These are phyloP conservation scores for Phalaenopsis aphrodite DNA, from an alignment of 106 monocot genomes.

Conservation along the genomic window DNA sequence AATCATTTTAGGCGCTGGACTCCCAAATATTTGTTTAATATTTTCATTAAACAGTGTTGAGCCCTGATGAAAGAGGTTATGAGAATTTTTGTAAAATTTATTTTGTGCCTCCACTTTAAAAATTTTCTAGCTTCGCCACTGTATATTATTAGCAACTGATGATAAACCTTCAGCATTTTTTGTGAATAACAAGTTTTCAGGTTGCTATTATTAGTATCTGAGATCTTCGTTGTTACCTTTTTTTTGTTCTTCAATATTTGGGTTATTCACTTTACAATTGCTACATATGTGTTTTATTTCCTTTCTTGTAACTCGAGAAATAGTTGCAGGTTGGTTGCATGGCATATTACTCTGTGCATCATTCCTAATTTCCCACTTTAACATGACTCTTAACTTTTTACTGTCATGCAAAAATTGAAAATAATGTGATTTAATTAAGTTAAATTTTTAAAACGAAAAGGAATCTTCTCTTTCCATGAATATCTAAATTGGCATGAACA, in stretches of 20 bases:
- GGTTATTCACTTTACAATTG: neutral
- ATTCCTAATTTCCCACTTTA: neutral
- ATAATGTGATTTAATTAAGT: neutral
- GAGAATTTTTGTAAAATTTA: too few relatives aligned
- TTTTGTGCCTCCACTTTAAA: too few relatives aligned
- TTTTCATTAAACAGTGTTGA: too few relatives aligned
- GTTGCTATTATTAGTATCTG: neutral
- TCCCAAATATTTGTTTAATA: too few relatives aligned
- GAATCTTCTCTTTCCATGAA: neutral
- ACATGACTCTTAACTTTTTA: neutral
- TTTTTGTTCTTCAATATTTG: neutral
- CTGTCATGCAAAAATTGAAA: neutral
- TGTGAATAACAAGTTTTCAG: neutral
- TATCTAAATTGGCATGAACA: neutral
- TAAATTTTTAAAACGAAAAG: neutral
- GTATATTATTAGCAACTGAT: neutral
- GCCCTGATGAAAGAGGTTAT: too few relatives aligned
- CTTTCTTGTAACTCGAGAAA: neutral
- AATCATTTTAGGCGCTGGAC: too few relatives aligned
- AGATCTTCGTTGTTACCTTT: neutral
- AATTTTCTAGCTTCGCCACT: too few relatives aligned
- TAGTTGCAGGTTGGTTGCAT: neutral
- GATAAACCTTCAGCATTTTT: neutral
- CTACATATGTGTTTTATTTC: neutral
- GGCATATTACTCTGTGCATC: neutral